Base-by-base conservation (phyloP, 1,284 basidiomycete genomes). In the Rugosomyces carneus region DNA sequence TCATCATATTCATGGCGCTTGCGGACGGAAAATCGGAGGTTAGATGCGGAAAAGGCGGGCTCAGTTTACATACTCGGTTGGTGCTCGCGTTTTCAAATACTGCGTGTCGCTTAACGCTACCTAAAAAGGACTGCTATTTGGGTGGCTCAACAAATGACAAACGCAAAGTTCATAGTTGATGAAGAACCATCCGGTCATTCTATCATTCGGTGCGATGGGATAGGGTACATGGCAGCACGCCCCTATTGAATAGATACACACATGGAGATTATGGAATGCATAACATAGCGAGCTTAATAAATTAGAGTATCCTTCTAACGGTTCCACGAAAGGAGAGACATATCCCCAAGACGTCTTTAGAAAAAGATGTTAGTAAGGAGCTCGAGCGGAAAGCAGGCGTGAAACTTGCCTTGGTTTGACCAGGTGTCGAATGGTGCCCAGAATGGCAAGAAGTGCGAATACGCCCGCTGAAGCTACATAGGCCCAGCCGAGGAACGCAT, bases 401-500 rank as follows among this genome's bases (percentile, higher is more conserved):
- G 36, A 29, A 43, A 29, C 76, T 53, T 67, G 92, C 78, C 95
- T 84, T 50, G 96, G 96, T 65, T 85, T 91, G 67, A 97, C 79
- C 51, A 97, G 71, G 69, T 99, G 94, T 50, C 93, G 77, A 46
- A 89, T 80, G n/a, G 93, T 92, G 21, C 96, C 93, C 9, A 84
- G 73, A 43, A 97, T 66, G 4, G 92, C 94, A 26, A 99, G 78
- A 9, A 91, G 69, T 23, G 98, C 83, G 60, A 96, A 96, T 15
- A 98, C 71, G 8, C 76, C 82, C 0, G 93, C 87, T 0, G 93
- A 83, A 15, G 84, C 93, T 44, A 99, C 87, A 62, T 98, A 99
- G 2, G 93, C 89, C 84, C 93, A 93, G 6, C 96, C 96, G 19
- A 99, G 75, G 82, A 99, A 98, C 0, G 93, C 84, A 59, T 95